These are phyloP conservation scores for Cinnamomum micranthum DNA, from an alignment of 164 flowering plant species.

Conservation along the genomic window DNA sequence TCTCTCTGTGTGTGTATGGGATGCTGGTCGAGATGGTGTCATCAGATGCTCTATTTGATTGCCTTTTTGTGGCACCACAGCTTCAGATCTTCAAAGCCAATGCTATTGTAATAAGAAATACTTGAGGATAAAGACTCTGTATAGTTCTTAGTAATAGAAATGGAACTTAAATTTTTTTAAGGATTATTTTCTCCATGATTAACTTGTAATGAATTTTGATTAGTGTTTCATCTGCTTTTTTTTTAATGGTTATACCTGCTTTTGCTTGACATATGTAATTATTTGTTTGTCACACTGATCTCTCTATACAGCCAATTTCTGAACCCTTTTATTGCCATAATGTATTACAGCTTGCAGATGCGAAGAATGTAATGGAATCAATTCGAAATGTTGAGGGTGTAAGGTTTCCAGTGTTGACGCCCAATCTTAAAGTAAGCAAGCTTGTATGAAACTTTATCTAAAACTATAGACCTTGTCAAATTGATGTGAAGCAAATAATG, in stretches of 20 bases:
- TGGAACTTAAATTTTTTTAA: too few relatives aligned
- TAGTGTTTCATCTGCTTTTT: background rate
- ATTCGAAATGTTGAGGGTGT: slow-evolving; percentile 52
- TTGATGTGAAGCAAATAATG: background rate
- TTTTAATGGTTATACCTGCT: background rate
- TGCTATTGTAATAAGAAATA: too few relatives aligned
- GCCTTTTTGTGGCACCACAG: too few relatives aligned
- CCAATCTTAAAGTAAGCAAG: slow-evolving; percentile 72
- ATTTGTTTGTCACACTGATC: background rate
- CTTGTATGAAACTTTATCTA: background rate
- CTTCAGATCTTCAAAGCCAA: too few relatives aligned
- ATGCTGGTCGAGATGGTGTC: too few relatives aligned
- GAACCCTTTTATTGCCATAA: slow-evolving; percentile 2
- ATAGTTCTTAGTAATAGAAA: too few relatives aligned
- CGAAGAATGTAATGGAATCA: slow-evolving; percentile 82
- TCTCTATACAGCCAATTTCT: background rate
- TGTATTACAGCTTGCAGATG: slow-evolving; percentile 76
- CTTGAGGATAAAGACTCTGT: too few relatives aligned
- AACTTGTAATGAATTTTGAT: too few relatives aligned
- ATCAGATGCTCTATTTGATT: too few relatives aligned
- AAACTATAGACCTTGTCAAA: background rate
- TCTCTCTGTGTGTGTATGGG: too few relatives aligned
- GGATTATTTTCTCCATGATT: too few relatives aligned
- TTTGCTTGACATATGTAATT: slow-evolving; percentile 4
- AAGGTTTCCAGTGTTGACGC: slow-evolving; percentile 80